Conservation (phyloP, 768 basidiomycete species). For the Dioszegia hungarica region DNA sequence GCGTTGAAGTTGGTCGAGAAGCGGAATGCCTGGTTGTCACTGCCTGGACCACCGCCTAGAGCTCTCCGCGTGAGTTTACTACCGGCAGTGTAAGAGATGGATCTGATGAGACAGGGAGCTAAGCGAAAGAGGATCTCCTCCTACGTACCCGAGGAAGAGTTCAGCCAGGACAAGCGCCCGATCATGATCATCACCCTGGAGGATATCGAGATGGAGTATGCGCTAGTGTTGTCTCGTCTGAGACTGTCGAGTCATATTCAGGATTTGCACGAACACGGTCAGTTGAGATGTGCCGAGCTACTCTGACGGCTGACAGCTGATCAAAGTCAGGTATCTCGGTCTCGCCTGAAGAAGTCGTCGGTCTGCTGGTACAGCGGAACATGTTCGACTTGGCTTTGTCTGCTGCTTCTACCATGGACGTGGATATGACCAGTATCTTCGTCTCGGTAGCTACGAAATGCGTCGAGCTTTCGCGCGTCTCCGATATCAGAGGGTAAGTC, state of each 20-base stretch:
- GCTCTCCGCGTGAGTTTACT: conserved; percentile 18
- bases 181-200: conserved; percentile 72
- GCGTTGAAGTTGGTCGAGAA: conserved; percentile 74
- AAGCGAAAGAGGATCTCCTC: conserved; percentile 69
- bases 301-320: conserved; percentile 2
- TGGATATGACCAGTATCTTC: conserved; percentile 86
- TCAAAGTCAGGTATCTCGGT: conserved; percentile 27
- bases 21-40: conserved; percentile 75
- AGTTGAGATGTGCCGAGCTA: conserved; percentile 37
- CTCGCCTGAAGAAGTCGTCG: conserved; percentile 58
- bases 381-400: conserved; percentile 74
- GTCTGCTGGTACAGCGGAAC: conserved; percentile 70
- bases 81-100: not conserved
- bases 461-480: conserved; percentile 58
- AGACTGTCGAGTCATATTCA: conserved; percentile 69
- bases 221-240: conserved; percentile 69
- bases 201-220: conserved; percentile 57
- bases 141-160: conserved; percentile 72
- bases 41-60: conserved; percentile 51
- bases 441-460: conserved; percentile 71
- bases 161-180: conserved; percentile 59
- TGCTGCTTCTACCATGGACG: conserved; percentile 66
- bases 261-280: conserved; percentile 58
- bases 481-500: conserved; percentile 49
- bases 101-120: conserved; percentile 53